Conservation (phyloP, 805 yeast species). For the Spathaspora arborariae region DNA sequence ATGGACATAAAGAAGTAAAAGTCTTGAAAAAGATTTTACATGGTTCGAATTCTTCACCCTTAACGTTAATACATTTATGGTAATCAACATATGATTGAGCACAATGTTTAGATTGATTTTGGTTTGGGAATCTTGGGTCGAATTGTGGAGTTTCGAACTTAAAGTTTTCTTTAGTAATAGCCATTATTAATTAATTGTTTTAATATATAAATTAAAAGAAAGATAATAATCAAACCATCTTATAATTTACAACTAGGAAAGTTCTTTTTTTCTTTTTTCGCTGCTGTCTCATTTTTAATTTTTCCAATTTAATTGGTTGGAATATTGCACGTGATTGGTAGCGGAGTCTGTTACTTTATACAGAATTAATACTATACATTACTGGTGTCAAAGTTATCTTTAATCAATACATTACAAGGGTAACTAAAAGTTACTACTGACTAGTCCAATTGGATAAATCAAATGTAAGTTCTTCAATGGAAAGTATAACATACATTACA, state of each 20-base stretch:
- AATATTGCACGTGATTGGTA: conserved; percentile 5
- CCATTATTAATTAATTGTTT: conserved; percentile 18
- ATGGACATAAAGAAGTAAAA: conserved; percentile 81
- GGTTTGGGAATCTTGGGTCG: conserved; percentile 95
- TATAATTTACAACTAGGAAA: background rate
- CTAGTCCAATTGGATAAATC: conserved; percentile 9
- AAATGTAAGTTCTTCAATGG: background rate
- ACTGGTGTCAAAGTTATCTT: background rate
- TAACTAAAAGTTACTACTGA: conserved; percentile 2
- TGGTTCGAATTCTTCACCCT: conserved; percentile 98
- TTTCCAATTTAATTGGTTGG: conserved; percentile 8
- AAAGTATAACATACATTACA: conserved; percentile 8
- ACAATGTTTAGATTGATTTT: conserved; percentile 97
- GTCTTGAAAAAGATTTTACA: conserved; percentile 93
- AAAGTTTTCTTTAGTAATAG: conserved; percentile 36
- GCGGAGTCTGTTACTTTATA: background rate
- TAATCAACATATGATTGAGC: conserved; percentile 97
- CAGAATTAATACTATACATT: too few relatives aligned
- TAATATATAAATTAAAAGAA: background rate
- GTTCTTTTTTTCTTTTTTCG: background rate
- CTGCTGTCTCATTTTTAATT: conserved; percentile 1
- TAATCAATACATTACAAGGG: background rate
- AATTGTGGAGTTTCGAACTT: conserved; percentile 48
- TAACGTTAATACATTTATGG: conserved; percentile 93
- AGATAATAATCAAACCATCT: background rate